Evolutionary conservation across 768 basidiomycete genomes (phyloP).

Genomic region (Auricularia cornea): DNA sequence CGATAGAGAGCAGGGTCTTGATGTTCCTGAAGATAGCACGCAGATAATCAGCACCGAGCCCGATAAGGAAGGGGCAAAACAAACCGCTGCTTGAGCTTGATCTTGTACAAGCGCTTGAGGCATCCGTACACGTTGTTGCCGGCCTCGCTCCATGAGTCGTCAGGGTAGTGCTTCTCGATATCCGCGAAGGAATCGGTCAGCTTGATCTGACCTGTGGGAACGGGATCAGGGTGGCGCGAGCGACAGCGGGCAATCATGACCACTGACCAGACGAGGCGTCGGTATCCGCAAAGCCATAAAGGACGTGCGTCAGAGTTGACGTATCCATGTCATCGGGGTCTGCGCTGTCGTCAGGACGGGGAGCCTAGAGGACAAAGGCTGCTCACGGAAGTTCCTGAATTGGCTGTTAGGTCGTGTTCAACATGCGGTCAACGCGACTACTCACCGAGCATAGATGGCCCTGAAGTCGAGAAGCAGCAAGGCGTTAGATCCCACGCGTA

Average conservation of each 20-base stretch:
- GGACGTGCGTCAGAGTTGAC: conserved; percentile 59
- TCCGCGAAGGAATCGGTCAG: neutral
- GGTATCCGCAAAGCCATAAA: conserved; percentile 64
- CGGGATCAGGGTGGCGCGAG: neutral
- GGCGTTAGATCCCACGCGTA: neutral
- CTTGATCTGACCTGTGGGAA: conserved; percentile 9
- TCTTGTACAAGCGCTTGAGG: neutral
- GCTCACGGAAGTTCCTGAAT: conserved; percentile 48
- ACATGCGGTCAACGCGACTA: too few species aligned
- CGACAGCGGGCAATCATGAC: neutral
- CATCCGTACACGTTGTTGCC: conserved; percentile 41
- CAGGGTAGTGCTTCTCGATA: neutral
- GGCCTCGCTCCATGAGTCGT: conserved; percentile 39
- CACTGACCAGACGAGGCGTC: conserved; percentile 60
- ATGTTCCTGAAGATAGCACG: conserved; percentile 28
- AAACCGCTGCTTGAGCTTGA: conserved; percentile 17
- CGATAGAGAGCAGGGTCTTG: conserved; percentile 45
- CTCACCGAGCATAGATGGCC: neutral
- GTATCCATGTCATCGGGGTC: conserved; percentile 59
- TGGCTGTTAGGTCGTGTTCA: neutral
- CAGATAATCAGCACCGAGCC: too few species aligned
- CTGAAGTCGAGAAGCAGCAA: neutral
- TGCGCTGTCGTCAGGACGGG: conserved; percentile 19
- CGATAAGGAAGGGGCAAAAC: neutral
- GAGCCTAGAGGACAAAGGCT: neutral